Percentiles rank a stretch among this genome's conserved stretches.
Conservation (phyloP, 768 basidiomycete genomes). For the Tylopilus subfusipes region DNA sequence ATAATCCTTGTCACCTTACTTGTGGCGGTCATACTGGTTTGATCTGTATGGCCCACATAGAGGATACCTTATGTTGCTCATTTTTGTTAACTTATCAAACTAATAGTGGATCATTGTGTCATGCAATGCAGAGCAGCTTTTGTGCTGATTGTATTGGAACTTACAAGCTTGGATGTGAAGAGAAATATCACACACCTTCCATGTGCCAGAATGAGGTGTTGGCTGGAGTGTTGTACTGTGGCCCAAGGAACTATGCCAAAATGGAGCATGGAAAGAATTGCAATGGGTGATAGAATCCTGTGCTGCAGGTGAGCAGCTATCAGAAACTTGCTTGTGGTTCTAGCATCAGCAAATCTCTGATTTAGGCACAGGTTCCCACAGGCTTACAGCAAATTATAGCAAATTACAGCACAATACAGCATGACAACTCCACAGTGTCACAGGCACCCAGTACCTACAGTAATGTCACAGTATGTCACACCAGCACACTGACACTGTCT, state of each 20-base stretch:
- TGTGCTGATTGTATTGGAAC: neutral
- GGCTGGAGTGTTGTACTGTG: neutral
- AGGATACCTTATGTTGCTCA: constrained; percentile 7
- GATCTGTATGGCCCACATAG: constrained; percentile 4
- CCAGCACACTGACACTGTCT: too few species aligned
- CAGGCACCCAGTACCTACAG: too few species aligned
- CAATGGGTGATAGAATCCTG: neutral
- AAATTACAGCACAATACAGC: too few species aligned
- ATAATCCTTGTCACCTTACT: constrained; percentile 75
- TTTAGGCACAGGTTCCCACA: too few species aligned
- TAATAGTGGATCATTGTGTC: neutral
- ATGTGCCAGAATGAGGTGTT: neutral
- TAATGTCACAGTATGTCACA: too few species aligned
- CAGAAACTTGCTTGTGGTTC: neutral
- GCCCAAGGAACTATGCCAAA: neutral
- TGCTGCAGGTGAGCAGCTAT: neutral
- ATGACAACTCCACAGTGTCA: too few species aligned
- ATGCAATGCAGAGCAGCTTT: neutral
- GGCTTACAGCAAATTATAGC: too few species aligned
- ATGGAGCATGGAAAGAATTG: neutral
- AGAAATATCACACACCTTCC: neutral
- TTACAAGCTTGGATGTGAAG: neutral
- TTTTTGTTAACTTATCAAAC: constrained; percentile 17
- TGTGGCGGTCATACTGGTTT: constrained; percentile 76
- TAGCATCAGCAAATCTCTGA: too few species aligned